A percentile compares a stretch with the other conserved stretches of the same genome.
Conservation (phyloP, 805 yeast species). For the Candida parachauliodes region DNA sequence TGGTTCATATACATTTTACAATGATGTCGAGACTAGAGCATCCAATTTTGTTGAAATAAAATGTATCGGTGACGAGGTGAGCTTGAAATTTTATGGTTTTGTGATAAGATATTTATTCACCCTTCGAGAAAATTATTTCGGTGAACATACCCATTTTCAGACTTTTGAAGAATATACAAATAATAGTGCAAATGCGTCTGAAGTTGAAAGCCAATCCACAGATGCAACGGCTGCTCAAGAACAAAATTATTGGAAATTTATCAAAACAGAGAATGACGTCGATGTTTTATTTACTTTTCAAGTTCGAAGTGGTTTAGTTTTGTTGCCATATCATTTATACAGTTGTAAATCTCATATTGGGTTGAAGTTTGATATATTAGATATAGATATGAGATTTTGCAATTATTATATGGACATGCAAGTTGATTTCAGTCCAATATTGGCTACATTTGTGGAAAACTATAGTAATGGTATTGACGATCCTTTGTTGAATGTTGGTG, state of each 20-base stretch:
- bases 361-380: slow-evolving; percentile 60
- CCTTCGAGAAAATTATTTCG: slow-evolving; percentile 85
- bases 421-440: slow-evolving; percentile 62
- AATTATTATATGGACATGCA: slow-evolving; percentile 93
- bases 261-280: slow-evolving; percentile 63
- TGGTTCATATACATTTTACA: slow-evolving; percentile 65
- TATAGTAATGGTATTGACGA: slow-evolving; percentile 20
- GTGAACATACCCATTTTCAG: slow-evolving; percentile 75
- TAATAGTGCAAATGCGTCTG: background rate
- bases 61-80: slow-evolving; percentile 62
- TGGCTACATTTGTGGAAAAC: slow-evolving; percentile 30
- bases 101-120: slow-evolving; percentile 70
- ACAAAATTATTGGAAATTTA: slow-evolving; percentile 31
- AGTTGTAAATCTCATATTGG: slow-evolving; percentile 59
- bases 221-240: background rate
- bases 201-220: background rate
- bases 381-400: slow-evolving; percentile 79
- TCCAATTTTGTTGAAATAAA: slow-evolving; percentile 67
- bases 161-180: slow-evolving; percentile 78
- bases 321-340: slow-evolving; percentile 72
- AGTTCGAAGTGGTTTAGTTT: slow-evolving; percentile 64
- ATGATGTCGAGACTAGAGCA: slow-evolving; percentile 57
- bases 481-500: slow-evolving; percentile 21
- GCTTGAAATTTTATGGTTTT: slow-evolving; percentile 74
- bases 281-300: slow-evolving; percentile 74